These are phyloP conservation scores for Microcyclospora pomicola DNA, from an alignment of 2,329 filamentous ascomycete species.

Conservation along the genomic window DNA sequence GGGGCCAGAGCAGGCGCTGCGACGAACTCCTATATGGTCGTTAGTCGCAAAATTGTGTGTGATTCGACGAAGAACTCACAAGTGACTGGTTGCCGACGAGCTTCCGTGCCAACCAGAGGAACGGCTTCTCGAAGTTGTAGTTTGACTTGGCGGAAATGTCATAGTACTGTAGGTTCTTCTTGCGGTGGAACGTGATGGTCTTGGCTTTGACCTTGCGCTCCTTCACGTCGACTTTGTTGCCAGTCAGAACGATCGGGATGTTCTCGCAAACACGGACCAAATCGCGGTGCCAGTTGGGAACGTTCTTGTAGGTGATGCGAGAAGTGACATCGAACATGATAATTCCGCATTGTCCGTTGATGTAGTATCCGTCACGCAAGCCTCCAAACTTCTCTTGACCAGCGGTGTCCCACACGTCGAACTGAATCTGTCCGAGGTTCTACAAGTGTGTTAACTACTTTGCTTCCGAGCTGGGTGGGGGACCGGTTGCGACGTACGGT, in stretches of 20 bases:
- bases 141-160: conserved; percentile 99
- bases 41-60: conserved; percentile 13
- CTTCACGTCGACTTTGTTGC: conserved; percentile 99
- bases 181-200: conserved; percentile 99
- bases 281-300: conserved; percentile 99
- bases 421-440: conserved; percentile 94
- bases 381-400: conserved; percentile 99
- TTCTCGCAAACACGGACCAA: conserved; percentile 98
- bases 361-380: conserved; percentile 99
- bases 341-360: conserved; percentile 99
- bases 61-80: conserved; percentile 39
- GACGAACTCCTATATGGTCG: conserved; percentile 65
- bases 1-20: conserved; percentile 89
- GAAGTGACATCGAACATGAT: conserved; percentile 99
- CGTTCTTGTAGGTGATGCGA: conserved; percentile 99
- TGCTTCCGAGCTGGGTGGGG: conserved; percentile 5
- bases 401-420: conserved; percentile 98
- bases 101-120: conserved; percentile 98
- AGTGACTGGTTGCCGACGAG: conserved; percentile 83
- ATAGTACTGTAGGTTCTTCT: conserved; percentile 99
- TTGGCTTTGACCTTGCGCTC: conserved; percentile 99
- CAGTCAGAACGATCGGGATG: conserved; percentile 93
- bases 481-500: conserved; percentile 52
- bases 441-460: conserved; percentile 22
- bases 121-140: conserved; percentile 99